Evolutionary conservation across 192 early-diverging fungal species (phyloP), one percentile per base, ranked within the genome.

Genomic region (Paraglomus occultum): DNA sequence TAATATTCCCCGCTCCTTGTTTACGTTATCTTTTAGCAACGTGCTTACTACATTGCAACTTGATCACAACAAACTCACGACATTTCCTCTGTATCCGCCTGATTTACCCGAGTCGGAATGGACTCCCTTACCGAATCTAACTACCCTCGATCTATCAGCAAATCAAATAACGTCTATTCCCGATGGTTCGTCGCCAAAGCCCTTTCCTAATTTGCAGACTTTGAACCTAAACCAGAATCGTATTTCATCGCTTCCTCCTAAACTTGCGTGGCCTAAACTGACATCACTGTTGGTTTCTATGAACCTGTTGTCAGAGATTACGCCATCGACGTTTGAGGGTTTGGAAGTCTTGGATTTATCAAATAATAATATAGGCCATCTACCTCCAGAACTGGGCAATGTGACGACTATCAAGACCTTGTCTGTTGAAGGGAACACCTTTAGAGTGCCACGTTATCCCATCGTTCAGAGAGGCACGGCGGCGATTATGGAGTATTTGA

Each of bases 401-500:
- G 71, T 83, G 7, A 61, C 62, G 38, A 73, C 71, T 0, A 77
- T 87, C 38, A 80, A 82, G 42, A 76, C 73, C 11, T 45, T 87
- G 45, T 57, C 52, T 8, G 57, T 84, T 6, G 83, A 83, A 44
- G 83, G 84, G 2, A 87, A 87, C 59, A 54, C 77, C 15, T 87
- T 87, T 66, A 74, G 84, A 50, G 78, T 87, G 1, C 85, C 85
- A 4, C 49, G 82, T 42, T 77, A 76, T 4, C 65, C 81, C 15
- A 70, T 82, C 12, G 72, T 87, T 51, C 79, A 79, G 14, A 74
- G 80, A 51, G 85, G 85, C 0, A 87, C 85, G 1, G 67, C 72
- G 20, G 79, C 84, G 0, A 63, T 87, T 6, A 81, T 87, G 77
- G 82, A 85, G 49, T 85, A 80, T 48, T 72, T 87, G n/a, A 61